phyloP scores from a whole-genome alignment of 2,329 filamentous ascomycete species.

The Hirsutella rhossiliensis region DNA sequence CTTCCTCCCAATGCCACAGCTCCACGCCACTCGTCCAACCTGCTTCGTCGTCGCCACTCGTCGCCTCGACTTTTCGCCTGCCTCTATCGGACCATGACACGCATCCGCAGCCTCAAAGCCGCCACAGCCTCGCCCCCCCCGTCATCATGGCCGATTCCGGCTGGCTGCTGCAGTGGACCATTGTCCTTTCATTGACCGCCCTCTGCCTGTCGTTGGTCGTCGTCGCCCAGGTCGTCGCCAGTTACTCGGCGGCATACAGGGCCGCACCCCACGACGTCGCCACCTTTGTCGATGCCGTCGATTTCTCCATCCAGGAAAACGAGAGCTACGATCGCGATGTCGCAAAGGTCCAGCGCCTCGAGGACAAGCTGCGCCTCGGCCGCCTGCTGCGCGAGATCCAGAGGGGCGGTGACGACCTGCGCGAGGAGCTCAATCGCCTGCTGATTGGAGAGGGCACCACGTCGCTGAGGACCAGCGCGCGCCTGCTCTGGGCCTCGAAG shows the following conservation, averaged over 20 bases:
- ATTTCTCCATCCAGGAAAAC: slow-evolving; percentile 51
- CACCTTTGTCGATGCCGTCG: slow-evolving; percentile 46
- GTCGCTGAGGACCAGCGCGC: slow-evolving; percentile 32
- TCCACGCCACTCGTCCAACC: background rate
- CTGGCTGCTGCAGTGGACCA: slow-evolving; percentile 42
- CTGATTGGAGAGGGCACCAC: slow-evolving; percentile 31
- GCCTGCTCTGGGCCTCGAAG: slow-evolving; percentile 46
- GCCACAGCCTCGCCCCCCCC: slow-evolving; percentile 8
- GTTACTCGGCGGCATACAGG: slow-evolving; percentile 43
- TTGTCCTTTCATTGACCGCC: slow-evolving; percentile 45
- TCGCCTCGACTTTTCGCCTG: background rate
- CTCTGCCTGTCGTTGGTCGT: slow-evolving; percentile 43
- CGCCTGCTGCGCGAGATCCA: slow-evolving; percentile 50
- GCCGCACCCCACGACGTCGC: slow-evolving; percentile 45
- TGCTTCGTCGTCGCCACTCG: background rate
- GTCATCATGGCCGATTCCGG: slow-evolving; percentile 37
- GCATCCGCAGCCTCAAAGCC: slow-evolving; percentile 2
- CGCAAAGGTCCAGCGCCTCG: slow-evolving; percentile 41
- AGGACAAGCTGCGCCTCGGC: slow-evolving; percentile 49
- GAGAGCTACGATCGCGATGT: slow-evolving; percentile 52
- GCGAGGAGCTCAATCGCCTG: slow-evolving; percentile 44
- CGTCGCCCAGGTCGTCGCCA: slow-evolving; percentile 36
- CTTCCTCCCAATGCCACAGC: slow-evolving; percentile 1
- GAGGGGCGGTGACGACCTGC: slow-evolving; percentile 45
- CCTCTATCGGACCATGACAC: slow-evolving; percentile 2